Conservation (phyloP, 1,139 yeast species). For the Debaryomyces udenii region DNA sequence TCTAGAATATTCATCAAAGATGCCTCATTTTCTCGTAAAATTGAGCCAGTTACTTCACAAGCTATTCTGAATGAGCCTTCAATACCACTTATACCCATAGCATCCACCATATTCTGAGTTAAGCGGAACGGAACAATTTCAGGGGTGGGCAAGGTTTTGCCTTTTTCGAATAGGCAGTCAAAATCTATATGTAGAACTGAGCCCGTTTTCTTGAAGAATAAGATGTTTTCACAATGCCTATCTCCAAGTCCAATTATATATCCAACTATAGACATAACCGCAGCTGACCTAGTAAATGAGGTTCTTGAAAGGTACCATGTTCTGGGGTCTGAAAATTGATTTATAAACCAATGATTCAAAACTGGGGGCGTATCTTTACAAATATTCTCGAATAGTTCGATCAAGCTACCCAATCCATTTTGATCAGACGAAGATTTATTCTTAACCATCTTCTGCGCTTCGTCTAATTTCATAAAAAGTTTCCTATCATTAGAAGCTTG, state of each 20-base stretch:
- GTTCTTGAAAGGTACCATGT: conserved; percentile 84
- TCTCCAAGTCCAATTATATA: conserved; percentile 91
- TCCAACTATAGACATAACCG: conserved; percentile 98
- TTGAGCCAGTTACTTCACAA: conserved; percentile 78
- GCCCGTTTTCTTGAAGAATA: conserved; percentile 75
- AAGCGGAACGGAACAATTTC: conserved; percentile 93
- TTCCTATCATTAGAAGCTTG: conserved; percentile 33
- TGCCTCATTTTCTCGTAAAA: conserved; percentile 81
- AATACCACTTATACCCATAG: conserved; percentile 86
- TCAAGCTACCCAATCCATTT: conserved; percentile 22
- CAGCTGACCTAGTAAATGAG: conserved; percentile 74
- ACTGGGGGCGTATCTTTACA: conserved; percentile 66
- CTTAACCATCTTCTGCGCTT: conserved; percentile 43
- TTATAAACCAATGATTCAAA: conserved; percentile 83
- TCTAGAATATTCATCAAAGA: conserved; percentile 89
- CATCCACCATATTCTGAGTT: conserved; percentile 87
- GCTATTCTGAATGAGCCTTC: conserved; percentile 89
- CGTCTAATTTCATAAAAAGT: conserved; percentile 37
- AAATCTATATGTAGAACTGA: conserved; percentile 91
- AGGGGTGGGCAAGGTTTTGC: conserved; percentile 71
- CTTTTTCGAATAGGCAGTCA: conserved; percentile 92
- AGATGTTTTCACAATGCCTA: conserved; percentile 90
- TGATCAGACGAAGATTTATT: conserved; percentile 20
- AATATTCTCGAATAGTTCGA: conserved; percentile 35
- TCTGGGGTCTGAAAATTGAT: conserved; percentile 86